Evolutionary conservation across 495 filamentous ascomycete species (phyloP).

Genomic region (Hamigera avellanea): DNA sequence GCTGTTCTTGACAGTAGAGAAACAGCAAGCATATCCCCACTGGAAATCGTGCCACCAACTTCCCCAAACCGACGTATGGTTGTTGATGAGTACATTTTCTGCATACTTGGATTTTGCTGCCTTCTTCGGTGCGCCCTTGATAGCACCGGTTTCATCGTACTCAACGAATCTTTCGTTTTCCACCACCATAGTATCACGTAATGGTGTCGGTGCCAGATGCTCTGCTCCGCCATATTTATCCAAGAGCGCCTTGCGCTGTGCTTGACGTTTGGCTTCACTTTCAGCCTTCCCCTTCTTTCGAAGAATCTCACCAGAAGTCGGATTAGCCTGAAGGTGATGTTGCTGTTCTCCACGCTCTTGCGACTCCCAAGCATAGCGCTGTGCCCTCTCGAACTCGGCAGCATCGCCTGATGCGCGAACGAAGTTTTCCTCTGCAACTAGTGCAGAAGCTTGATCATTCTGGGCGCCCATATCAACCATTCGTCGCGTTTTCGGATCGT

Average conservation of each 20-base stretch:
- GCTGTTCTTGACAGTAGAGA: slow-evolving; percentile 84
- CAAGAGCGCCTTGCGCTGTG: slow-evolving; percentile 57
- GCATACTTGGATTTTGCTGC: slow-evolving; percentile 76
- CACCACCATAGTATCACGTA: slow-evolving; percentile 54
- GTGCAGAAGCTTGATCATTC: slow-evolving; percentile 65
- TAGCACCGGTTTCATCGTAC: slow-evolving; percentile 78
- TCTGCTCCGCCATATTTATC: slow-evolving; percentile 79
- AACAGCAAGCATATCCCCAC: slow-evolving; percentile 98
- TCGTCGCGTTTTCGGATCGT: slow-evolving; percentile 91
- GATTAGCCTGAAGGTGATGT: slow-evolving; percentile 89
- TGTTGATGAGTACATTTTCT: slow-evolving; percentile 80
- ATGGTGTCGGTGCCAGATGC: slow-evolving; percentile 46
- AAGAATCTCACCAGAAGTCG: slow-evolving; percentile 76
- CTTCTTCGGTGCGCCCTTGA: slow-evolving; percentile 77
- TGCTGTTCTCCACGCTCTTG: slow-evolving; percentile 70
- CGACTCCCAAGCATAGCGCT: slow-evolving; percentile 87
- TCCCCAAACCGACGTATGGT: slow-evolving; percentile 89
- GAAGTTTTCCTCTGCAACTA: slow-evolving; percentile 93
- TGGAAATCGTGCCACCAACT: slow-evolving; percentile 94
- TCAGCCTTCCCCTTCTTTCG: slow-evolving; percentile 70
- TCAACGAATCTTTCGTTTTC: slow-evolving; percentile 88
- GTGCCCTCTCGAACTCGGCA: slow-evolving; percentile 83
- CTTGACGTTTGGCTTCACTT: slow-evolving; percentile 50
- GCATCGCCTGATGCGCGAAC: slow-evolving; percentile 86
- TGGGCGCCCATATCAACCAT: slow-evolving; percentile 87